Conservation (phyloP, 2,329 filamentous ascomycete genomes). For the Plenodomus biglobosus region DNA sequence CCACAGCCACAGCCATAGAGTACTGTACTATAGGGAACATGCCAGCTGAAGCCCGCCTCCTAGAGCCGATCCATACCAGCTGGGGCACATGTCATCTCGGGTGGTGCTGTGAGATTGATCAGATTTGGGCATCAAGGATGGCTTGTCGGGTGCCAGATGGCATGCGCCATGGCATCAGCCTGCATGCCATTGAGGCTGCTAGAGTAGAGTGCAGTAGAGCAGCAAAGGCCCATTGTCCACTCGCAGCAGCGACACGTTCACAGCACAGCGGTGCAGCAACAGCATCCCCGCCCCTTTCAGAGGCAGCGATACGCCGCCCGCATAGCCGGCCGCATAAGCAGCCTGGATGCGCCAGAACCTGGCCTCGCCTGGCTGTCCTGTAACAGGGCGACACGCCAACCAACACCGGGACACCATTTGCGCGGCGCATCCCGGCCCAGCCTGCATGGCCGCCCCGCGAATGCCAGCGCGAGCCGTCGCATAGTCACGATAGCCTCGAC, state of each 20-base stretch:
- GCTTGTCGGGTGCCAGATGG: constrained; percentile 21
- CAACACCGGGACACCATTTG: constrained; percentile 16
- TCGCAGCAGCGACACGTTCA: constrained; percentile 36
- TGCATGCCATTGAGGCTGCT: constrained; percentile 24
- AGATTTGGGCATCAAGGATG: constrained; percentile 29
- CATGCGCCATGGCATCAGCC: constrained; percentile 26
- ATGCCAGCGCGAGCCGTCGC: constrained; percentile 36
- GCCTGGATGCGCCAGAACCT: constrained; percentile 7
- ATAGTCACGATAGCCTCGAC: constrained; percentile 28
- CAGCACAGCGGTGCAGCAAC: constrained; percentile 26
- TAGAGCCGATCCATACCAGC: constrained; percentile 7
- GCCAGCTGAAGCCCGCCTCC: constrained; percentile 4
- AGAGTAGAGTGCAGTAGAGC: no score
- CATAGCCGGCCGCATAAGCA: constrained; percentile 33
- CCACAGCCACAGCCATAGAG: neutral
- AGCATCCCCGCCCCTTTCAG: neutral
- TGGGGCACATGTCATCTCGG: constrained; percentile 3
- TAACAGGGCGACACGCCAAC: constrained; percentile 37
- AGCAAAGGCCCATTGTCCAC: constrained; percentile 27
- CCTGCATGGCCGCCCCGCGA: constrained; percentile 22
- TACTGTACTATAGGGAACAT: no score
- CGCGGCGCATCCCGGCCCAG: constrained; percentile 23
- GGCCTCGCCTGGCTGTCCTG: constrained; percentile 12
- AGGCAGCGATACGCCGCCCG: constrained; percentile 39
- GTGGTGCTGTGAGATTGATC: neutral